phyloP scores from a whole-genome alignment of 129 eudicot species.

The Heracleum sosnowskyi region DNA sequence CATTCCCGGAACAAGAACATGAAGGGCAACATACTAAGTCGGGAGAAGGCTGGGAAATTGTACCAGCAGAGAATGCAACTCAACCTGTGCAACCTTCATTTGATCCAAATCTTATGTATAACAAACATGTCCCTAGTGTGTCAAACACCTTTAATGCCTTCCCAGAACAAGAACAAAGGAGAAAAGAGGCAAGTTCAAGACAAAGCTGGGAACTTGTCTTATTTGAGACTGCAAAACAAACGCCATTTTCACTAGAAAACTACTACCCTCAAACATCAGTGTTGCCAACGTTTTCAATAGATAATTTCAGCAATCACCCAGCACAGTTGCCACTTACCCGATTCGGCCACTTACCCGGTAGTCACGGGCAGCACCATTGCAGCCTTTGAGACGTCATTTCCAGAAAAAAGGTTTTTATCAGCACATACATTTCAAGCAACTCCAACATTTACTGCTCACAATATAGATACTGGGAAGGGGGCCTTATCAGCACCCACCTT shows the following conservation, averaged over 20 bases:
- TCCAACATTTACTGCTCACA: neutral
- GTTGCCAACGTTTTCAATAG: neutral
- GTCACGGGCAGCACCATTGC: neutral
- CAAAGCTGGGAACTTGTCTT: conserved; percentile 40
- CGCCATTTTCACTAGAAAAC: neutral
- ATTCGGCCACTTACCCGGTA: neutral
- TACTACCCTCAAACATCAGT: neutral
- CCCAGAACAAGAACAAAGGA: neutral
- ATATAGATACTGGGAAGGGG: neutral
- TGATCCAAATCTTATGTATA: neutral
- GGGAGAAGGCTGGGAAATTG: conserved; percentile 32
- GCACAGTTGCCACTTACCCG: conserved; percentile 30
- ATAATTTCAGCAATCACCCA: neutral
- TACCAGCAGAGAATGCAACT: conserved; percentile 21
- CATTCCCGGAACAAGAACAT: conserved; percentile 10
- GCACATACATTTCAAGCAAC: neutral
- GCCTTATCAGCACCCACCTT: conserved; percentile 18
- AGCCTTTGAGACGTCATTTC: conserved; percentile 2
- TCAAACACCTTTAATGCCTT: conserved; percentile 16
- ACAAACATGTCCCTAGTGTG: conserved; percentile 4
- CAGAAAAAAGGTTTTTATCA: neutral
- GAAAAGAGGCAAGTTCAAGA: neutral
- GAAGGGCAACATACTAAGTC: neutral
- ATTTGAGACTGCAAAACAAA: conserved; percentile 18
- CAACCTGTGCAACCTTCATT: neutral